Evolutionary conservation across 2,329 filamentous ascomycete genomes (phyloP), one percentile per base, ranked within the genome.

Genomic region (Trichoderma simmonsii): DNA sequence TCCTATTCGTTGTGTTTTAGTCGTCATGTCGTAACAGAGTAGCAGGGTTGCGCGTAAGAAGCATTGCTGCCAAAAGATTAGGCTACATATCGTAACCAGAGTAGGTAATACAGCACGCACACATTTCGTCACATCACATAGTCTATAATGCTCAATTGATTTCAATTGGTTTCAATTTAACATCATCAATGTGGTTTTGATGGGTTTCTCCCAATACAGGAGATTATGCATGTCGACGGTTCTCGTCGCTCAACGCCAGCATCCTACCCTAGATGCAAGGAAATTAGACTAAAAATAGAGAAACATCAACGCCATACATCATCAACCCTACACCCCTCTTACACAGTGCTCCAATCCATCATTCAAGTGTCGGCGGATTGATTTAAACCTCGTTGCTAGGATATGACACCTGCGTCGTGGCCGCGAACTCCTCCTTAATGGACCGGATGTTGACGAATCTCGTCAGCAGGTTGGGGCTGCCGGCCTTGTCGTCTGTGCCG

Each of bases 401-500:
- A 80, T 94, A 94, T 67, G 80, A 80, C 36, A 94, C 90, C 80
- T 86, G 85, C 39, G 86, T 86, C 39, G 88, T 90, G 4, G 88
- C 83, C 73, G 84, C 82, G 77, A 93, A 94, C 84, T 94, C 92
- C 85, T 94, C 92, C 88, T 93, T 93, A 77, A 93, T 87, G 57
- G 88, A 89, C 74, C 90, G 84, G 78, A 88, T 82, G 80, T 89
- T 92, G 70, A 92, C 89, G 79, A 92, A 93, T 62, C 91, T 85
- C 71, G 84, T 86, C 76, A 93, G 80, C 74, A 92, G 80, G 80
- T 89, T 90, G 75, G 85, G 81, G 77, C 89, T 91, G 43, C 91
- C 91, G 18, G 91, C 90, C 86, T 93, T 93, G 82, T 93, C 91
- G 79, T 93, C 92, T 26, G 91, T 93, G 30, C 91, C 91, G 73